Evolutionary conservation across 75 land plant species (phyloP), one percentile per base, ranked within the genome.

Genomic region (Chamaecyparis obtusa): DNA sequence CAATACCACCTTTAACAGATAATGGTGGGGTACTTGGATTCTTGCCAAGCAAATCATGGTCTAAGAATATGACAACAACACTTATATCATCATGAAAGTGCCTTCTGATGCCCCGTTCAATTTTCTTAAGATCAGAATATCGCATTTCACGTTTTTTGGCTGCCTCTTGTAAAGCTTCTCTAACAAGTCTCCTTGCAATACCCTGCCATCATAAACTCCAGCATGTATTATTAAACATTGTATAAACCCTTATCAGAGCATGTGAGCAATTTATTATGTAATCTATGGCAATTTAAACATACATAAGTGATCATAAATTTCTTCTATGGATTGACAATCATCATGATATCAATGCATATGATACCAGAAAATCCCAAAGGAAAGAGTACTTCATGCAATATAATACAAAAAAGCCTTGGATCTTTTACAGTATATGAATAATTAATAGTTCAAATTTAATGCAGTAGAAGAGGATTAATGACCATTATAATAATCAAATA

Each of bases 81-180:
- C 94, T 93, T 36, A 95, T 94, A 87, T 95, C 97, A 88, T 95
- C 97, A 60, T 95, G 96, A 83, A 92, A 92, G 86, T 76, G 85
- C 49, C 97, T 90, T 83, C 97, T 84, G 3, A 74, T 75, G 19
- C 94, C 94, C 33, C 90, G 84, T 15, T 89, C 93, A 55, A 94
- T 54, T 85, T 87, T 92, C 90, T 93, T 88, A 15, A 95, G 87
- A 44, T 94, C 93, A 48, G 83, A 77, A 79, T 94, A 95, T 32
- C 89, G 90, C 89, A 91, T 91, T 36, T 89, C 87, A 55, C 92
- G 87, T 78, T 93, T 93, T 85, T 85, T 89, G 41, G 94, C 92
- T 30, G 94, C 97, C 85, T 75, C 90, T 5, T 79, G 88, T 48
- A 94, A 9, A 30, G 97, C 94, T 85, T 89, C 67, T 89, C 46